These are phyloP conservation scores for Suillus lakei DNA, from an alignment of 768 basidiomycete species.

Conservation along the genomic window DNA sequence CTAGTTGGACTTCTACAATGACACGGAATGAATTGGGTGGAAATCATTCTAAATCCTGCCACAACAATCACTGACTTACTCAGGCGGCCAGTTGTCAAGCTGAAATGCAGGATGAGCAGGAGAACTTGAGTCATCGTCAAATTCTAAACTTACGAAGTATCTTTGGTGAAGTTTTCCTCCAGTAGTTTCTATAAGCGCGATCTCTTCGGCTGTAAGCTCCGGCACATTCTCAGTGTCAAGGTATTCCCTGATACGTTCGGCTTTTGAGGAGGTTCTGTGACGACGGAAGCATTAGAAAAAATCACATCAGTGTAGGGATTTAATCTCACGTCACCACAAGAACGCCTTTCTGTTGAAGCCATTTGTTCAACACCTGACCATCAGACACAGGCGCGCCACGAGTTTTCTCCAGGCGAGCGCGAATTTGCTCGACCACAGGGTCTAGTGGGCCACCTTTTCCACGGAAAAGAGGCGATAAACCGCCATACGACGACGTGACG, in stretches of 20 bases:
- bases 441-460: slow-evolving; percentile 44
- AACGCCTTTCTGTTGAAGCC: slow-evolving; percentile 33
- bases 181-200: slow-evolving; percentile 28
- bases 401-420: slow-evolving; percentile 30
- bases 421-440: slow-evolving; percentile 40
- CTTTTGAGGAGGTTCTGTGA: slow-evolving; percentile 39
- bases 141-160: slow-evolving; percentile 28
- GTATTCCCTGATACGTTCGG: slow-evolving; percentile 37
- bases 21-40: not conserved
- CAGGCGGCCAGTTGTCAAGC: slow-evolving; percentile 24
- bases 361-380: slow-evolving; percentile 35
- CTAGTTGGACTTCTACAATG: not conserved
- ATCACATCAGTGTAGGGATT: not conserved
- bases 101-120: slow-evolving; percentile 9
- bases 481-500: slow-evolving; percentile 44
- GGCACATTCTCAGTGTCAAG: slow-evolving; percentile 33
- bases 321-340: slow-evolving; percentile 37
- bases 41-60: not conserved
- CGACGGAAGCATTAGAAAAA: not conserved
- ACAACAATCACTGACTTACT: slow-evolving; percentile 10
- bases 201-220: slow-evolving; percentile 30
- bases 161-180: slow-evolving; percentile 29
- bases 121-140: too few relatives aligned
- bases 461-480: slow-evolving; percentile 43
- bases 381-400: slow-evolving; percentile 31